Evolutionary conservation across 352 stramenopile species (phyloP), one percentile per base, ranked within the genome.

Genomic region (Saprolegnia diclina): DNA sequence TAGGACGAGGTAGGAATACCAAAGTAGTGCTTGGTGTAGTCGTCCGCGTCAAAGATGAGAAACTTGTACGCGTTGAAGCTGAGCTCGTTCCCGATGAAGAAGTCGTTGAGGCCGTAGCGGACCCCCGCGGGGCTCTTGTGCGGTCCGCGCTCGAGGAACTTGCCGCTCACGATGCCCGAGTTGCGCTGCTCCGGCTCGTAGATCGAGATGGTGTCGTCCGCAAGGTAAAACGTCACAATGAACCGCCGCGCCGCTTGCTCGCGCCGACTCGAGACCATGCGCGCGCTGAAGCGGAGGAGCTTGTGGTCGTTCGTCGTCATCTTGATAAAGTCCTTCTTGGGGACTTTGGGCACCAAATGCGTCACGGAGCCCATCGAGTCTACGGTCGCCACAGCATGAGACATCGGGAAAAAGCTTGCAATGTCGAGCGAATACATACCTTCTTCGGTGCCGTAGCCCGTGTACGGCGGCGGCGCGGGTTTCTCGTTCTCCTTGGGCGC

Each of bases 21-120:
- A 10, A 93, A 73, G 67, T 89, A 93, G 65, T 91, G 90, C 64
- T 83, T 85, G 16, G 82, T 93, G 77, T 91, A 93, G 71, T 91
- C 83, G 74, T 93, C 85, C 29, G 79, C 79, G 32, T 93, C 85
- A 37, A 86, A 71, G 63, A 91, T 82, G 65, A 90, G 78, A 73
- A 93, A 91, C 56, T 81, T 81, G 68, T 89, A 80, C 56, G 79
- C 80, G 71, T 81, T 91, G 75, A 90, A 79, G 14, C 73, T 64
- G 26, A 91, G 67, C 66, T 90, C 79, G 19, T 72, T 72, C 40
- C 83, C 82, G 21, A 91, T 68, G n/a, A 71, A 52, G 59, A 91
- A 87, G 71, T 91, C 76, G 24, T 77, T 72, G 52, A 91, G 76
- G 22, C 73, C 62, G 68, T 89, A 91, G 32, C 77, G 75, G 56